These are phyloP conservation scores for Komagataella populi DNA, from an alignment of 805 yeast species.

Conservation along the genomic window DNA sequence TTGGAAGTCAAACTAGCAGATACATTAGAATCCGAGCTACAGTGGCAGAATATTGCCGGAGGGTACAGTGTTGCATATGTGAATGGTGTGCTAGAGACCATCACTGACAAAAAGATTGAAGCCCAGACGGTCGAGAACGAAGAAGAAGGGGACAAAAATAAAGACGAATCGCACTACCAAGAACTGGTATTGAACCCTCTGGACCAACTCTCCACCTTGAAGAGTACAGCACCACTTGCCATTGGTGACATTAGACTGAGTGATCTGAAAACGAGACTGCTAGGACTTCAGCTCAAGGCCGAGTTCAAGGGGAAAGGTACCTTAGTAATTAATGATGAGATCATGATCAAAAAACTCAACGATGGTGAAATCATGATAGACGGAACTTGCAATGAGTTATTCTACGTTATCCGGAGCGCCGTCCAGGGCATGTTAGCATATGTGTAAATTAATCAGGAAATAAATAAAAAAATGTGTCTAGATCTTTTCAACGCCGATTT, in stretches of 20 bases:
- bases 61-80: constrained; percentile 77
- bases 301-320: constrained; percentile 93
- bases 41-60: constrained; percentile 79
- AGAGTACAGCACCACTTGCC: constrained; percentile 29
- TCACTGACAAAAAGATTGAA: not conserved
- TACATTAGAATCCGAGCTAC: constrained; percentile 38
- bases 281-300: constrained; percentile 48
- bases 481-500: not conserved
- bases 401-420: constrained; percentile 62
- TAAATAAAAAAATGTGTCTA: not conserved
- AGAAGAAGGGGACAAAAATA: not conserved
- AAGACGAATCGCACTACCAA: constrained; percentile 2
- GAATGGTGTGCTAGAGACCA: constrained; percentile 39
- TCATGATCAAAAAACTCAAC: constrained; percentile 64
- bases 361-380: constrained; percentile 81
- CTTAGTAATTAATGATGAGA: constrained; percentile 65
- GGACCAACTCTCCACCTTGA: constrained; percentile 3
- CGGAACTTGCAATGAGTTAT: constrained; percentile 63
- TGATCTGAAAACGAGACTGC: constrained; percentile 56
- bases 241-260: constrained; percentile 85
- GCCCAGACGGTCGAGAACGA: not conserved
- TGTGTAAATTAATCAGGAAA: constrained; percentile 22
- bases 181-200: constrained; percentile 4
- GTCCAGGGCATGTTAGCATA: constrained; percentile 67
- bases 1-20: constrained; percentile 61